Base-by-base conservation (phyloP, 1,139 yeast species). In the Taphrina sp. region DNA sequence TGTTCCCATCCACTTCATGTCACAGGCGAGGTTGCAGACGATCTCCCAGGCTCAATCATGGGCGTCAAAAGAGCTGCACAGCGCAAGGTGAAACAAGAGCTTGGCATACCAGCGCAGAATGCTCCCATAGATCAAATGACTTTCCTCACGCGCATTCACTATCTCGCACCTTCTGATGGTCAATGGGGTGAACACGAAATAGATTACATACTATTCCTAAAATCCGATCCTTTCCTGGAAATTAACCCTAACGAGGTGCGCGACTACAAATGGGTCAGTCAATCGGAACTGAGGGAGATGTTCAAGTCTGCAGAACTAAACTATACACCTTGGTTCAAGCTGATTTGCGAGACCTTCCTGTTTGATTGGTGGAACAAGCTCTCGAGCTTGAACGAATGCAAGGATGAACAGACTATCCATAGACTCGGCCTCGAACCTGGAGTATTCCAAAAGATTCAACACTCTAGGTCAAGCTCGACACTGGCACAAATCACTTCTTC, bases 151-250 rank as follows among this genome's bases (percentile, higher is more conserved):
- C 81, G 98, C 73, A 92, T 92, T 64, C 98, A 92, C 72, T 92
- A 92, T 72, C 85, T 82, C 74, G 88, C 96, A 5, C 92, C 96
- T 34, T 79, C 85, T 63, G 76, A 77, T 62, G 89, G 87, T 24
- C 78, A 81, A 59, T 92, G 98, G 98, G 98, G 97, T 51, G 98
- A 92, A 69, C 98, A 92, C 68, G 98, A 92, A 71, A 85, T 92
- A 63, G 99, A 92, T 71, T 92, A 92, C 71, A 94, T 92, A 64
- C 76, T 94, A 66, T 82, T 92, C 61, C 82, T 85, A 65, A 79
- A 77, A 66, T 73, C 89, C 28, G 79, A 83, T 37, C 76, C 77
- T 12, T 8, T 19, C 14, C 29, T 49, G 10, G 26, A 22, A 14
- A 16, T 42, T 46, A 90, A 89, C 68, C 69, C 69, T 28, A 74